These are phyloP conservation scores for Anthoceros angustus DNA, from an alignment of 225 moss, liverwort and hornwort species.

Conservation along the genomic window DNA sequence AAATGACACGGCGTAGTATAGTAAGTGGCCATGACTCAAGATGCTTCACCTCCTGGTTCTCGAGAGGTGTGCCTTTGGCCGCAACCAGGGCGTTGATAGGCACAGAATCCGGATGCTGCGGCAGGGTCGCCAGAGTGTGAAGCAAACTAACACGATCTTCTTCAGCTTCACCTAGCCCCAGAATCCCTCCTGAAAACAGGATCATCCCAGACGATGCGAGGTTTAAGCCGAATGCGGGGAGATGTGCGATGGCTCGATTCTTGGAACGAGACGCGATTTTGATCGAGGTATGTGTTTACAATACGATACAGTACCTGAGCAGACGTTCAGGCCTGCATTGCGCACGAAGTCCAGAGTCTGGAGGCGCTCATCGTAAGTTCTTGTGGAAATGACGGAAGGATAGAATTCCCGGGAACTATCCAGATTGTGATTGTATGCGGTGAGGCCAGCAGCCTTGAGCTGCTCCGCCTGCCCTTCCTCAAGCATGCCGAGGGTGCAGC, in stretches of 20 bases:
- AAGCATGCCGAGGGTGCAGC: slow-evolving; percentile 98
- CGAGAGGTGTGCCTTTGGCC: slow-evolving; percentile 80
- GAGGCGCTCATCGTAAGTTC: slow-evolving; percentile 89
- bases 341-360: slow-evolving; percentile 79
- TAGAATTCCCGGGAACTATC: slow-evolving; percentile 92
- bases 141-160: slow-evolving; percentile 91
- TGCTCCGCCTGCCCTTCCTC: slow-evolving; percentile 96
- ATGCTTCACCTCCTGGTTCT: slow-evolving; percentile 55
- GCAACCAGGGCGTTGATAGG: slow-evolving; percentile 94
- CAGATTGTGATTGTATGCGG: slow-evolving; percentile 91
- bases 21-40: background rate
- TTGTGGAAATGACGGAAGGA: slow-evolving; percentile 69
- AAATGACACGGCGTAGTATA: background rate
- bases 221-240: too few relatives aligned
- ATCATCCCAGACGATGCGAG: too few relatives aligned
- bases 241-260: too few relatives aligned
- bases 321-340: slow-evolving; percentile 89
- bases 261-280: too few relatives aligned
- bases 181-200: slow-evolving; percentile 57
- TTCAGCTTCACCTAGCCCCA: slow-evolving; percentile 88
- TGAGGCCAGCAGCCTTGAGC: slow-evolving; percentile 79
- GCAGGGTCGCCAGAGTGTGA: slow-evolving; percentile 84
- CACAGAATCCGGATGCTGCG: slow-evolving; percentile 96
- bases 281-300: too few relatives aligned
- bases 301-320: slow-evolving; percentile 43